Conservation (phyloP, 2,329 filamentous ascomycete species). For the Clonostachys rhizophaga region DNA sequence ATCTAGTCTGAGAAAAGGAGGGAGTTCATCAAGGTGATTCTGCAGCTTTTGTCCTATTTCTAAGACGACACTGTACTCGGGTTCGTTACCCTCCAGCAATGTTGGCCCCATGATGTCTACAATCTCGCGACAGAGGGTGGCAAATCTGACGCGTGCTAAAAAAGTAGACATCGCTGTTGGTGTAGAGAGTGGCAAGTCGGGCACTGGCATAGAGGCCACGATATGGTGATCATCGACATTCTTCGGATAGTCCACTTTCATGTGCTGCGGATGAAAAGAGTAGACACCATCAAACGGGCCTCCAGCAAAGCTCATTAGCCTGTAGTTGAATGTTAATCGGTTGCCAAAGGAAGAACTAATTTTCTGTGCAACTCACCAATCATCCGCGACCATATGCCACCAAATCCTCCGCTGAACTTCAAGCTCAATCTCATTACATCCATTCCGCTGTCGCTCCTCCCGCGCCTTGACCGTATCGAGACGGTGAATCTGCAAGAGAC, state of each 20-base stretch:
- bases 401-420: too few relatives aligned
- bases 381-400: too few relatives aligned
- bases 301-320: too few relatives aligned
- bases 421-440: too few relatives aligned
- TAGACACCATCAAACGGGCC: too few relatives aligned
- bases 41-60: background rate
- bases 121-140: background rate
- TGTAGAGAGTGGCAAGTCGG: background rate
- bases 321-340: too few relatives aligned
- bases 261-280: too few relatives aligned
- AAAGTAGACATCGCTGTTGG: background rate
- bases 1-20: background rate
- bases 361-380: too few relatives aligned
- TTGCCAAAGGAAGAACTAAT: too few relatives aligned
- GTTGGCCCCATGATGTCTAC: background rate
- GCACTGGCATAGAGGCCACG: background rate
- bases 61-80: background rate
- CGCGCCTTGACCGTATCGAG: too few relatives aligned
- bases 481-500: too few relatives aligned
- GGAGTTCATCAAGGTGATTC: background rate
- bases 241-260: background rate
- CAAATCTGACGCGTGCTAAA: background rate
- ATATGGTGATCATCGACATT: background rate
- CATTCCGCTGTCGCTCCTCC: too few relatives aligned
- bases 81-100: background rate